phyloP scores from a whole-genome alignment of 768 basidiomycete genomes.

The Leccinum broughii region DNA sequence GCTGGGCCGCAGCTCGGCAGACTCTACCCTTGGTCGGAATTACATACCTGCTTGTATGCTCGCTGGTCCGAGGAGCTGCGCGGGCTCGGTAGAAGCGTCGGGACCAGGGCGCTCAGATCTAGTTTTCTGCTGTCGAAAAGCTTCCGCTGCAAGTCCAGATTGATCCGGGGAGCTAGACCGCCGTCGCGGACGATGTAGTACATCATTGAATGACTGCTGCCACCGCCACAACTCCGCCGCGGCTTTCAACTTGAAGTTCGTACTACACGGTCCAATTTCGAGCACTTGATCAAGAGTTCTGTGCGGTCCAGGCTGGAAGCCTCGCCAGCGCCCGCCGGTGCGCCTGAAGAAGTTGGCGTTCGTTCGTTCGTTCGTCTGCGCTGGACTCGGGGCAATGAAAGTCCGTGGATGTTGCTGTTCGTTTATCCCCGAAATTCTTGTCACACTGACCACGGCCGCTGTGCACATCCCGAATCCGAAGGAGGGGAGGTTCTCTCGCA shows the following conservation, averaged over 20 bases:
- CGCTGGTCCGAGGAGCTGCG: constrained; percentile 3
- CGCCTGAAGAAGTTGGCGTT: constrained; percentile 48
- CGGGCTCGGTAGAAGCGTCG: background rate
- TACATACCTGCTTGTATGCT: background rate
- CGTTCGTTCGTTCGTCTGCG: constrained; percentile 54
- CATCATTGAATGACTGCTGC: background rate
- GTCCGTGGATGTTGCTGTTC: constrained; percentile 9
- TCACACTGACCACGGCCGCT: constrained; percentile 57
- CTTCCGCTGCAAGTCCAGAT: background rate
- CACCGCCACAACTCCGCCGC: background rate
- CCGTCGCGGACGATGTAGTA: background rate
- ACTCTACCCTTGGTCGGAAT: constrained; percentile 2
- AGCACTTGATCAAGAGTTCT: constrained; percentile 37
- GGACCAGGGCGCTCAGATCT: constrained; percentile 7
- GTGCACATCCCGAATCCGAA: constrained; percentile 54
- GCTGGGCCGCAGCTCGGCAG: constrained; percentile 1
- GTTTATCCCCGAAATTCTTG: background rate
- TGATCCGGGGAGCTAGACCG: background rate
- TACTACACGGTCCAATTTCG: constrained; percentile 35
- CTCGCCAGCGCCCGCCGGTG: constrained; percentile 48
- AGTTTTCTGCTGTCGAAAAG: background rate
- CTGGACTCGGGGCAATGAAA: background rate
- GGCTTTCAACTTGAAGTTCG: constrained; percentile 22
- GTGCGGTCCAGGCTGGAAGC: background rate
- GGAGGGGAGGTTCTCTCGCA: constrained; percentile 55